Evolutionary conservation across 2,329 filamentous ascomycete genomes (phyloP), one percentile per base, ranked within the genome.

Genomic region (Cordyceps javanica): DNA sequence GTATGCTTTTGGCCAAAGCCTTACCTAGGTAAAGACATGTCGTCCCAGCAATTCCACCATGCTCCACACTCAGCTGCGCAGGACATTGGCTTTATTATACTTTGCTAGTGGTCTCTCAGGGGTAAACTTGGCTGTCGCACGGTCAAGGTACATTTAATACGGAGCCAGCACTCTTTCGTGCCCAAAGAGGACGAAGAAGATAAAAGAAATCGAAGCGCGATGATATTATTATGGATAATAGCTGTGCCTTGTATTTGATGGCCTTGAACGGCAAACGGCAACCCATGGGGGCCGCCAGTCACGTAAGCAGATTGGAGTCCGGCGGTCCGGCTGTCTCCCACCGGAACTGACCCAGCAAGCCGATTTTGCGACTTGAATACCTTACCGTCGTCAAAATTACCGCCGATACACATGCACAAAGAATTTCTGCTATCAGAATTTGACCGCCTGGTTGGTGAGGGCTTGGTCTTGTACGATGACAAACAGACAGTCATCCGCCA

Each of bases 381-480:
- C 34, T 13, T 41, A 10, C 19, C 16, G 25, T 3, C 42, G 6
- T 10, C 38, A 54, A 53, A 13, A 11, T 44, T 13, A 19, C 5
- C 19, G 19, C 13, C 25, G 3, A 34, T 2, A 28, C 26, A 6
- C 38, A 58, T 58, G 57, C 28, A 58, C 11, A 32, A 30, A 5
- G 9, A 11, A 23, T 52, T 39, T 45, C 14, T 59, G 5, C 38
- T 59, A 2, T 19, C 55, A n/a, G 53, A 56, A 16, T 62, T 62
- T 34, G 60, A 62, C 48, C 32, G 39, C 9, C 36, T 62, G 5
- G 51, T 60, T 11, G 19, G 26, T 19, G 49, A 59, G 1, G 59
- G 59, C n/a, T 11, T 51, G 16, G 60, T 59, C 21, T 38, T 57
- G 46, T 62, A 60, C 41, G 51, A 60, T 23, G 46, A 56, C 38